phyloP scores from a whole-genome alignment of 1,284 basidiomycete genomes.

The Nidula niveotomentosa region DNA sequence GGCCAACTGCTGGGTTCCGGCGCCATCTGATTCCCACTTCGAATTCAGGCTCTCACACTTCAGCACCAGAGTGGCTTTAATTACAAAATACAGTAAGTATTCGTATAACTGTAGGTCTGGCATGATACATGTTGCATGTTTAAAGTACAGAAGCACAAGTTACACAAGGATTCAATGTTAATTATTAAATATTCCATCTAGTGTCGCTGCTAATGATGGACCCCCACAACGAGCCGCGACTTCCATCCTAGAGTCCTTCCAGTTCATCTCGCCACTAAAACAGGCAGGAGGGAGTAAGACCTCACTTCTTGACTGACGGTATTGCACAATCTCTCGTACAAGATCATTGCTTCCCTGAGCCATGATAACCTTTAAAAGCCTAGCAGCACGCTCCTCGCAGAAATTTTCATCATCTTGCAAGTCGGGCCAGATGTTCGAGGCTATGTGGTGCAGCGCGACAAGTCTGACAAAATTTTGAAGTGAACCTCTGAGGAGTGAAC shows the following conservation, averaged over 20 bases:
- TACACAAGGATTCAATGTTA: neutral
- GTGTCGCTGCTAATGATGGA: conserved; percentile 3
- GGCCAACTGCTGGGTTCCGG: no score
- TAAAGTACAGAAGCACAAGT: no score
- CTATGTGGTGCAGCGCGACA: conserved; percentile 81
- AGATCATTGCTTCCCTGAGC: conserved; percentile 45
- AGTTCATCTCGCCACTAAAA: conserved; percentile 23
- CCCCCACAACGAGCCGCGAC: neutral
- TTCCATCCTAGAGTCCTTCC: neutral
- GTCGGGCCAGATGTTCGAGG: conserved; percentile 75
- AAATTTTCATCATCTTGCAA: conserved; percentile 22
- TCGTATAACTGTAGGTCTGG: no score
- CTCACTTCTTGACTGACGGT: conserved; percentile 30
- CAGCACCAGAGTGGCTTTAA: no score
- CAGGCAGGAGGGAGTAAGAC: conserved; percentile 24
- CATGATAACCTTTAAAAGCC: conserved; percentile 52
- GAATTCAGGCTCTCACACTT: no score
- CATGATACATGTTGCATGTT: no score
- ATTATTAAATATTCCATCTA: conserved; percentile 11
- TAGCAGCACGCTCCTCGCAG: conserved; percentile 42
- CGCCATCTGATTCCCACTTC: no score
- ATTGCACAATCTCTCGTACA: conserved; percentile 53
- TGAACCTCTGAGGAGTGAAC: conserved; percentile 43
- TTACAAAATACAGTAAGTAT: no score
- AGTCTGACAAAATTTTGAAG: conserved; percentile 65